Evolutionary conservation across 2,329 filamentous ascomycete genomes (phyloP), one percentile per base, ranked within the genome.

Genomic region (Decorospora gaudefroyi): DNA sequence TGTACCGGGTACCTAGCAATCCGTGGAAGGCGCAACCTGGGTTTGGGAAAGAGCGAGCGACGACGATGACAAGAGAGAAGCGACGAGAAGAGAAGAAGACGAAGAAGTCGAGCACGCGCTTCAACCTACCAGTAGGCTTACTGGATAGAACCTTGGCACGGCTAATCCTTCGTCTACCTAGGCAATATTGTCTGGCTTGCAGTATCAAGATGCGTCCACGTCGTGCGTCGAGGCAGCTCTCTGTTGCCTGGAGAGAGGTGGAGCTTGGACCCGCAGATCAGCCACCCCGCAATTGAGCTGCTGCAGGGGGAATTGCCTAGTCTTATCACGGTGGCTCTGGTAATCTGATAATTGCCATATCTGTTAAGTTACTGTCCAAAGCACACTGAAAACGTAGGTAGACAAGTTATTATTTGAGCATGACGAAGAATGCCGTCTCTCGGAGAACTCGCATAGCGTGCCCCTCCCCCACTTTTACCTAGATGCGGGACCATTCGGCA

Each of bases 171-270:
- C n/a, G 25, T 28, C 25, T 29, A 10, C 12, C 22, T 17, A 42
- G 52, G 47, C 39, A 46, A 46, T 44, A 42, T 40, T 52, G 53
- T 46, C 49, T 48, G 38, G 42, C 19, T 8, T 15, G 35, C 23
- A 22, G 28, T 33, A 30, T 35, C 27, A 45, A 42, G 34, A 28
- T 31, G 42, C 26, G 22, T 6, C 33, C 46, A 39, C 39, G 40
- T 12, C 40, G 39, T 47, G 35, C 25, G 45, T 28, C 29, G 26
- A 46, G 34, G 34, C 42, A 40, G 28, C 46, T 42, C 39, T 48
- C 42, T 53, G 53, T 45, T 59, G 58, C 56, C 56, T 56, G 44
- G 46, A 53, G 43, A 53, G 43, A 42, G 29, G 31, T 34, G 40
- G 52, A 46, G 53, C 44, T 42, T 40, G 42, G 49, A 41, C 46